A percentile compares a stretch with the other conserved stretches of the same genome.
Evolutionary conservation across 257 asterid species (phyloP).

Genomic region (Nicotiana paniculata): DNA sequence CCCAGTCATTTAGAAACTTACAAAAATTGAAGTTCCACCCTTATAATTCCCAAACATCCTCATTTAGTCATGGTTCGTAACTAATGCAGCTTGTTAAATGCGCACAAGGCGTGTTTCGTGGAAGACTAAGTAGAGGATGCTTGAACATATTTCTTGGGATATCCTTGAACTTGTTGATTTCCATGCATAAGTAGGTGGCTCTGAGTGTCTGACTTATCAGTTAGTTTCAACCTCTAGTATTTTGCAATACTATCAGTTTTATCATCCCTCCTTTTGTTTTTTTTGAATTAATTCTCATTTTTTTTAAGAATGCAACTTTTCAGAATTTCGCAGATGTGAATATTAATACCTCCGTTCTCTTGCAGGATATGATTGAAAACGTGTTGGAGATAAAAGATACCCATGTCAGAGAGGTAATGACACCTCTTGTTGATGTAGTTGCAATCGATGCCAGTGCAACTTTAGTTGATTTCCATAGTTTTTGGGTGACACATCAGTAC

Average conservation of each 20-base stretch:
- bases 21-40: too few species aligned
- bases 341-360: constrained; percentile 17
- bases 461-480: constrained; percentile 81
- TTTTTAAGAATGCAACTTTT: neutral
- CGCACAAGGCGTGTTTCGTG: neutral
- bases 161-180: neutral
- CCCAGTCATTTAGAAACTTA: too few species aligned
- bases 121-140: neutral
- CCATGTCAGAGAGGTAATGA: constrained; percentile 98
- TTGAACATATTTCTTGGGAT: neutral
- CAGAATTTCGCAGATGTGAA: neutral
- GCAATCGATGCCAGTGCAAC: constrained; percentile 92
- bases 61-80: too few species aligned
- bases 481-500: constrained; percentile 97
- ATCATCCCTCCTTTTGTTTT: neutral
- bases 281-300: neutral
- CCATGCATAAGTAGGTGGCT: neutral
- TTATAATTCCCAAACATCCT: neutral
- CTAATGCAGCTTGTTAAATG: neutral
- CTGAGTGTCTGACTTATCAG: neutral
- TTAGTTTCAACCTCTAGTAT: neutral
- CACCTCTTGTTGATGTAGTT: constrained; percentile 95
- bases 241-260: neutral
- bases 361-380: constrained; percentile 97
- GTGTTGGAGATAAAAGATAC: constrained; percentile 97